These are phyloP conservation scores for Cyclotella atomus DNA, from an alignment of 108 stramenopile genomes.

Conservation along the genomic window DNA sequence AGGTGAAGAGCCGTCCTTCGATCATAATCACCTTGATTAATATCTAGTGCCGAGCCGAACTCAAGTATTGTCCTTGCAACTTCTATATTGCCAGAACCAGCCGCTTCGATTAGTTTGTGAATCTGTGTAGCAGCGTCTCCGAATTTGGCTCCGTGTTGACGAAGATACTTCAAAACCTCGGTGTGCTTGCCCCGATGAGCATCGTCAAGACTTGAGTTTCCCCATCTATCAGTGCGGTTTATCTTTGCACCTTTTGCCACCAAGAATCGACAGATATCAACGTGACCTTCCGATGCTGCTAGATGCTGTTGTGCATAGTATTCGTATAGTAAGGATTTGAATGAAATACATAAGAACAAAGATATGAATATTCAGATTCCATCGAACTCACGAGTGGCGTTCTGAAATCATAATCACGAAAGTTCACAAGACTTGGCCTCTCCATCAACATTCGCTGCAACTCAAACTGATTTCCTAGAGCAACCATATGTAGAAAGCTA, in stretches of 20 bases:
- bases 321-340: no score
- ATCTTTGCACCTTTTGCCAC: slow-evolving; percentile 63
- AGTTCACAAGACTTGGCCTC: slow-evolving; percentile 54
- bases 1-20: slow-evolving; percentile 90
- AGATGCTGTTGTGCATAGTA: no score
- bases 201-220: slow-evolving; percentile 85
- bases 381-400: no score
- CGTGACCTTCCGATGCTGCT: slow-evolving; percentile 84
- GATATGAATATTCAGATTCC: no score
- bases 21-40: slow-evolving; percentile 89
- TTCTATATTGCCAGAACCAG: slow-evolving; percentile 65
- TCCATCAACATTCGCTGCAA: neutral
- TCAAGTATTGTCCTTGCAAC: slow-evolving; percentile 17
- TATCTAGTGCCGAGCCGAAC: slow-evolving; percentile 41
- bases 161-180: slow-evolving; percentile 70
- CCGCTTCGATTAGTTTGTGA: slow-evolving; percentile 83
- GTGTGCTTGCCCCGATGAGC: slow-evolving; percentile 82
- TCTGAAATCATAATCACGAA: slow-evolving; percentile 90
- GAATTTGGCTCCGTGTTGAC: slow-evolving; percentile 68
- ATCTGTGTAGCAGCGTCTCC: slow-evolving; percentile 68
- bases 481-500: neutral
- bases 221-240: slow-evolving; percentile 85
- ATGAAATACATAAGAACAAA: no score
- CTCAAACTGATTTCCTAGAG: neutral
- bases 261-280: slow-evolving; percentile 62